Evolutionary conservation across 768 basidiomycete genomes (phyloP).

Genomic region (Pulveroboletus sp.): DNA sequence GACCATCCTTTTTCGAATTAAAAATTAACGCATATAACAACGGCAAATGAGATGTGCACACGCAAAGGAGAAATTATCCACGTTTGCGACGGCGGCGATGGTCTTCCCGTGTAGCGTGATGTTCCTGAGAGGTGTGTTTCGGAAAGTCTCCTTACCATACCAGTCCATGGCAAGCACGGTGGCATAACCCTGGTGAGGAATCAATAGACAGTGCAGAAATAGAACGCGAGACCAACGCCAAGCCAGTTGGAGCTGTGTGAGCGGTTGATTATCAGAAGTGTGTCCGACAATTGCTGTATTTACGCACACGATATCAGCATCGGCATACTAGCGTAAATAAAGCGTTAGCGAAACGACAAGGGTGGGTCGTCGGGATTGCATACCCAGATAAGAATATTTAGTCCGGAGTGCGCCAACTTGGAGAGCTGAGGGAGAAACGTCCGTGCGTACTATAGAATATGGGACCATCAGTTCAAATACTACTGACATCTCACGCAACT

Average conservation of each 20-base stretch:
- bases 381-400: constrained; percentile 43
- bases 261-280: constrained; percentile 8
- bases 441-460: constrained; percentile 30
- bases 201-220: neutral
- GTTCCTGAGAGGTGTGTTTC: constrained; percentile 43
- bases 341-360: neutral
- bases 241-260: constrained; percentile 21
- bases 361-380: neutral
- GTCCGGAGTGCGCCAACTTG: constrained; percentile 32
- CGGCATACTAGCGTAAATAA: constrained; percentile 24
- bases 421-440: constrained; percentile 37
- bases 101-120: constrained; percentile 54
- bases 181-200: constrained; percentile 28
- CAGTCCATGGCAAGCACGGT: constrained; percentile 44
- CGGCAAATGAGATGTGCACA: constrained; percentile 32
- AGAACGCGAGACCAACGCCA: constrained; percentile 31
- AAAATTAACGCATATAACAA: neutral
- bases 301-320: constrained; percentile 27
- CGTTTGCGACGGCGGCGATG: constrained; percentile 60
- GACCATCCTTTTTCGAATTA: constrained; percentile 40
- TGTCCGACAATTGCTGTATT: neutral
- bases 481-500: neutral
- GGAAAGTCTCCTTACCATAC: constrained; percentile 42
- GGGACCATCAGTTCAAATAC: neutral
- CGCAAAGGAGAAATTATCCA: constrained; percentile 69